These are phyloP conservation scores for Delonix regia DNA, from an alignment of 306 rosid genomes.

Conservation along the genomic window DNA sequence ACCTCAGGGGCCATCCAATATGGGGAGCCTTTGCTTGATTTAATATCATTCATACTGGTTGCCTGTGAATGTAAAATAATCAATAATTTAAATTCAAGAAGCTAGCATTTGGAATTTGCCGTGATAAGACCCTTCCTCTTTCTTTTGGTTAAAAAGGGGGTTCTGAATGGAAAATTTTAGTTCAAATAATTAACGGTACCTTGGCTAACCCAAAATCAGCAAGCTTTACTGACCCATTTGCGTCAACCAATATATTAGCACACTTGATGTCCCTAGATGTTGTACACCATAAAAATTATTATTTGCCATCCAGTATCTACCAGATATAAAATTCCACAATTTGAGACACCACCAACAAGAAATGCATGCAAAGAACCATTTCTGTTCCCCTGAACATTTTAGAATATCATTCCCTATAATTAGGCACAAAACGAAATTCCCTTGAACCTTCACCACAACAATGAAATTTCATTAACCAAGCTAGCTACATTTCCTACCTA, in stretches of 20 bases:
- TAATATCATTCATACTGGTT: slow-evolving; percentile 52
- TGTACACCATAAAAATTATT: background rate
- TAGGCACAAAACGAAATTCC: background rate
- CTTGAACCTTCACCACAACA: background rate
- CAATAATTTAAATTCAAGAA: background rate
- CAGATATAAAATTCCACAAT: background rate
- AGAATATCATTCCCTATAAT: background rate
- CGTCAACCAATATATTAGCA: slow-evolving; percentile 57
- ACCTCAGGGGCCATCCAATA: slow-evolving; percentile 70
- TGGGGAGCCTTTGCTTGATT: slow-evolving; percentile 61
- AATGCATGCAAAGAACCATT: background rate
- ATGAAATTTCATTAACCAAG: background rate
- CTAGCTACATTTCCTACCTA: background rate
- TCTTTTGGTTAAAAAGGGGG: background rate
- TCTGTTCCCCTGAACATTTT: background rate
- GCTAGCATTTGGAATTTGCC: slow-evolving; percentile 21
- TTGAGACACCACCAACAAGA: background rate
- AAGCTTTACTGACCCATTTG: slow-evolving; percentile 57
- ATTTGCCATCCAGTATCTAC: background rate
- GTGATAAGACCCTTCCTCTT: background rate
- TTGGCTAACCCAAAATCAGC: slow-evolving; percentile 65
- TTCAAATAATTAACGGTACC: slow-evolving; percentile 35
- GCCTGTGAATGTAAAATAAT: slow-evolving; percentile 39
- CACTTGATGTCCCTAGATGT: slow-evolving; percentile 55
- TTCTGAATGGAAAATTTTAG: background rate